phyloP scores from a whole-genome alignment of 495 filamentous ascomycete species.

The Aspergillus funiculosus region DNA sequence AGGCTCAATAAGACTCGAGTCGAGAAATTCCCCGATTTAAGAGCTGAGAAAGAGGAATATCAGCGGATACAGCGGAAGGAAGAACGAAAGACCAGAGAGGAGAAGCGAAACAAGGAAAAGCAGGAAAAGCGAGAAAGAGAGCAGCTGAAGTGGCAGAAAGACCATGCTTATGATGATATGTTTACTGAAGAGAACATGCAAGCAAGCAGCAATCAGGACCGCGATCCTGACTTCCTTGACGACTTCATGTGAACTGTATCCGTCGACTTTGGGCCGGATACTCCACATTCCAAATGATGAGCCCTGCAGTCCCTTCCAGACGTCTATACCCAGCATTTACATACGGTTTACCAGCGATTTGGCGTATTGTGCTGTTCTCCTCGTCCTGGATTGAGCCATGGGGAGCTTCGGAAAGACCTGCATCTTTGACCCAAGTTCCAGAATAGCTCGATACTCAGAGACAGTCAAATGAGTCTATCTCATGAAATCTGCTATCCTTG shows the following conservation, averaged over 20 bases:
- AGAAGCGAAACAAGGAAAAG: constrained; percentile 76
- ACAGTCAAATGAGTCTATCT: too few species aligned
- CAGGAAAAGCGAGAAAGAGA: constrained; percentile 68
- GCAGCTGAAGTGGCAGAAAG: constrained; percentile 88
- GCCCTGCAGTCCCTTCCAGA: too few species aligned
- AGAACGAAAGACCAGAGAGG: constrained; percentile 62
- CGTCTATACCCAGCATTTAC: too few species aligned
- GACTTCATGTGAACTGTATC: constrained; percentile 59
- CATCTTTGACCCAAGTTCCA: too few species aligned
- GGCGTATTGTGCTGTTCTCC: too few species aligned
- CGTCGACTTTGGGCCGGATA: too few species aligned
- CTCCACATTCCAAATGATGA: too few species aligned
- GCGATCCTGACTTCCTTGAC: constrained; percentile 44
- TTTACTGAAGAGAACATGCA: constrained; percentile 40
- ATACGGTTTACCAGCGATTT: too few species aligned
- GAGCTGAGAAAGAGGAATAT: constrained; percentile 69
- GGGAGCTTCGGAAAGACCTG: too few species aligned
- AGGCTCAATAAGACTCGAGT: constrained; percentile 92
- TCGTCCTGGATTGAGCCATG: too few species aligned
- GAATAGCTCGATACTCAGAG: too few species aligned
- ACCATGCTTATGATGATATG: constrained; percentile 87
- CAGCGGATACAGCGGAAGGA: constrained; percentile 60
- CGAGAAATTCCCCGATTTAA: constrained; percentile 78
- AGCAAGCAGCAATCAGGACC: constrained; percentile 47
- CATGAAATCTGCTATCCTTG: too few species aligned